Percentiles rank a stretch among this genome's conserved stretches.
Conservation (phyloP, 805 yeast species). For the Ogataea corticis region DNA sequence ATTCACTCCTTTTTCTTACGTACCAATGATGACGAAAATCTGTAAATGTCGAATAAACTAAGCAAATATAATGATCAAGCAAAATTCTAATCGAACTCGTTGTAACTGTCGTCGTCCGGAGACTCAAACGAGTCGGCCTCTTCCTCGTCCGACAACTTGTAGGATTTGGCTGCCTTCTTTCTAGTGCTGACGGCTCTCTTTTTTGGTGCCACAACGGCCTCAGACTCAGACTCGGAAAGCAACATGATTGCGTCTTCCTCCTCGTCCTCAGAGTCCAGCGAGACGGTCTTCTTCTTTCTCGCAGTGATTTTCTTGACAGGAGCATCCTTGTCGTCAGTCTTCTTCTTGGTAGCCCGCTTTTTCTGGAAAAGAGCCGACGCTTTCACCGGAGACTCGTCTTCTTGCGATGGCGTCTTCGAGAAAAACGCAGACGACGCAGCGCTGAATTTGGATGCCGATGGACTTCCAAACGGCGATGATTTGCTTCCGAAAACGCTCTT, state of each 20-base stretch:
- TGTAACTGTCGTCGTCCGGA: conserved; percentile 22
- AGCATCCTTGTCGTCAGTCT: not conserved
- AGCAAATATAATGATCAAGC: not conserved
- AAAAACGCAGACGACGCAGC: conserved; percentile 24
- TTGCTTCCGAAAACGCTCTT: conserved; percentile 37
- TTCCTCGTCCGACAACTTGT: conserved; percentile 19
- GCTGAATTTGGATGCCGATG: conserved; percentile 21
- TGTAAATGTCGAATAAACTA: not conserved
- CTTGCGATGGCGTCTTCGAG: conserved; percentile 1
- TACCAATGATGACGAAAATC: not conserved
- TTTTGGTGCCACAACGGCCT: conserved; percentile 14
- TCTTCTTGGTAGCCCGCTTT: conserved; percentile 9
- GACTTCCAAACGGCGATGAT: conserved; percentile 11
- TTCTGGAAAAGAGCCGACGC: conserved; percentile 21
- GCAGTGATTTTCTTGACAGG: conserved; percentile 10
- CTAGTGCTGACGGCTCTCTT: conserved; percentile 17
- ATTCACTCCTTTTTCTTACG: not conserved
- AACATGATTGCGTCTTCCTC: conserved; percentile 13
- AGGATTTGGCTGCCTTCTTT: conserved; percentile 20
- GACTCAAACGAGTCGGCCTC: conserved; percentile 12
- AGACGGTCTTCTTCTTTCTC: conserved; percentile 7
- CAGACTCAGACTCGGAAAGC: conserved; percentile 14
- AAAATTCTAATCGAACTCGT: conserved; percentile 16
- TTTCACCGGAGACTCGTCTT: conserved; percentile 10
- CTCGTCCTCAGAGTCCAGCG: conserved; percentile 5